Conservation (phyloP, 2,329 filamentous ascomycete genomes). For the Fusarium nisikadoi region DNA sequence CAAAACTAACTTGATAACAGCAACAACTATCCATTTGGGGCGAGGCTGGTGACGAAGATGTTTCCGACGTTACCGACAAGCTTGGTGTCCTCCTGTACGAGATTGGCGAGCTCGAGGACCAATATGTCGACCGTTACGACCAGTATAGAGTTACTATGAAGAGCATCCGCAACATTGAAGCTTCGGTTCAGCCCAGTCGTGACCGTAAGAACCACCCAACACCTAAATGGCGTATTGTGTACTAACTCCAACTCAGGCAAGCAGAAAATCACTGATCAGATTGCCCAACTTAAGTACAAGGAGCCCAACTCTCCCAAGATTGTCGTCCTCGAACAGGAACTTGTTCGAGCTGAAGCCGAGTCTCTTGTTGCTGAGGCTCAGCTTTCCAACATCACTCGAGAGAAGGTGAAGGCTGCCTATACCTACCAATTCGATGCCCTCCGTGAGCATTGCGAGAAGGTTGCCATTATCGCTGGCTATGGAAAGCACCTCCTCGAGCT, state of each 20-base stretch:
- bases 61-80: slow-evolving; percentile 99
- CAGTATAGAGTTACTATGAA: slow-evolving; percentile 99
- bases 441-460: slow-evolving; percentile 96
- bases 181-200: slow-evolving; percentile 95
- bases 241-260: slow-evolving; percentile 70
- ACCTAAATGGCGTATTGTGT: not conserved
- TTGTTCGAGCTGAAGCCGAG: slow-evolving; percentile 97
- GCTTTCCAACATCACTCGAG: slow-evolving; percentile 98
- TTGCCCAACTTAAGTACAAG: slow-evolving; percentile 99
- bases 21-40: slow-evolving; percentile 99
- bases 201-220: slow-evolving; percentile 74
- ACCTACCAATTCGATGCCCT: slow-evolving; percentile 98
- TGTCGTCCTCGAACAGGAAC: slow-evolving; percentile 96
- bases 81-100: slow-evolving; percentile 97
- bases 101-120: slow-evolving; percentile 97
- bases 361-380: slow-evolving; percentile 99
- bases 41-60: slow-evolving; percentile 93
- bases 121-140: slow-evolving; percentile 98
- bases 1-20: slow-evolving; percentile 62
- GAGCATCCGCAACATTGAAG: slow-evolving; percentile 98
- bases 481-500: slow-evolving; percentile 98
- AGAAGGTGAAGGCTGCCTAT: slow-evolving; percentile 99
- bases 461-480: slow-evolving; percentile 96
- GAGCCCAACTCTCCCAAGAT: slow-evolving; percentile 98
- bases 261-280: slow-evolving; percentile 99